Evolutionary conservation across 257 asterid genomes (phyloP).

Genomic region (Solanum microdontum): DNA sequence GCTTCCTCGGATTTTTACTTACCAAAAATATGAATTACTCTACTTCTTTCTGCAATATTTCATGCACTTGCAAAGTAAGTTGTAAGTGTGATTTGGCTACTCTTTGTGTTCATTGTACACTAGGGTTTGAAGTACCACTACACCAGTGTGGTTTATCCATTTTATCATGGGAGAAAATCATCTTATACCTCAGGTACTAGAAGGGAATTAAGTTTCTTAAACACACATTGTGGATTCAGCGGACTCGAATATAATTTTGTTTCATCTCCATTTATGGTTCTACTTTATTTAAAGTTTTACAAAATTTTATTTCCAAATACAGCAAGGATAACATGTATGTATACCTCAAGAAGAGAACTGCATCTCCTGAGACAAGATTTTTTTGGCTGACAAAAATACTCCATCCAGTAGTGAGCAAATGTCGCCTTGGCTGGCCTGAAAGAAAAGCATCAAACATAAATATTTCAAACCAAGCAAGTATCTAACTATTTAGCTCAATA

Average conservation of each 20-base stretch:
- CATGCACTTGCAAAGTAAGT: not conserved
- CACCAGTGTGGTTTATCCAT: not conserved
- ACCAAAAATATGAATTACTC: not conserved
- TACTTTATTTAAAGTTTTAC: not conserved
- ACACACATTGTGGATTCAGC: not conserved
- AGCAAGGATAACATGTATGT: not conserved
- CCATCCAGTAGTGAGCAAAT: conserved; percentile 98
- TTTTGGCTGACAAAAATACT: conserved; percentile 89
- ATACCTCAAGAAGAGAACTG: conserved; percentile 90
- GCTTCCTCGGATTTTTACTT: not conserved
- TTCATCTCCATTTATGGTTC: not conserved
- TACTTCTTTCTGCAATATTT: not conserved
- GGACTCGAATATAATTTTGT: not conserved
- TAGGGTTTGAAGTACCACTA: not conserved
- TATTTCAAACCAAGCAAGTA: not conserved
- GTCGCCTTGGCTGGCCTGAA: conserved; percentile 98
- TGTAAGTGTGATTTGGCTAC: not conserved
- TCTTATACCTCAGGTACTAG: not conserved
- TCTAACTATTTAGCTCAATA: conserved; percentile 9
- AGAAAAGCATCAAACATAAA: conserved; percentile 7
- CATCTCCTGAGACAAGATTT: conserved; percentile 83
- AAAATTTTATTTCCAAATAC: not conserved
- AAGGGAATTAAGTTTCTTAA: not conserved
- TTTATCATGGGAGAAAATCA: not conserved
- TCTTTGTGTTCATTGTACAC: not conserved